A percentile compares a stretch with the other conserved stretches of the same genome.
phyloP scores from a whole-genome alignment of 805 yeast species.

The Phaffomyces thermotolerans region DNA sequence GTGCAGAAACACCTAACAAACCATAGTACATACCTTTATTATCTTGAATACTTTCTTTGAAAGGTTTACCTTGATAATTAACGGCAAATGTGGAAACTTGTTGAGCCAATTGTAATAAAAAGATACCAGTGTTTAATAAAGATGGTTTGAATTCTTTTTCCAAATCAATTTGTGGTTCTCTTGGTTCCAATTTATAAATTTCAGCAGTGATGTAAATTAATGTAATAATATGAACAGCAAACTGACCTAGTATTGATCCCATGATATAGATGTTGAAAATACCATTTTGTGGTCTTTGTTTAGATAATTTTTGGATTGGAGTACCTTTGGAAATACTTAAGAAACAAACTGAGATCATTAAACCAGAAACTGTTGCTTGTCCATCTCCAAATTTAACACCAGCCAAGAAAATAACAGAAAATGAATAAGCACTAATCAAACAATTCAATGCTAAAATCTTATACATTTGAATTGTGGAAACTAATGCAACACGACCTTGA shows the following conservation, averaged over 20 bases:
- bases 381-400: constrained; percentile 98
- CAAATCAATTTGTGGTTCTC: constrained; percentile 82
- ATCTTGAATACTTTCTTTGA: constrained; percentile 82
- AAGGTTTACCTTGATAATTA: constrained; percentile 95
- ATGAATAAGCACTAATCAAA: constrained; percentile 91
- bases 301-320: constrained; percentile 81
- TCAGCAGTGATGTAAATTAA: constrained; percentile 77
- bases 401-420: constrained; percentile 88
- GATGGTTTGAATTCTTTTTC: constrained; percentile 88
- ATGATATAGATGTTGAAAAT: constrained; percentile 91
- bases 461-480: constrained; percentile 97
- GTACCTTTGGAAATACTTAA: constrained; percentile 90
- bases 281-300: constrained; percentile 95
- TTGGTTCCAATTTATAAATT: constrained; percentile 84
- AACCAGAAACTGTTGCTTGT: constrained; percentile 95
- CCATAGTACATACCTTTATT: constrained; percentile 98
- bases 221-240: constrained; percentile 83
- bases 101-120: constrained; percentile 88
- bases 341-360: constrained; percentile 88
- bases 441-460: constrained; percentile 95
- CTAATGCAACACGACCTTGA: constrained; percentile 97
- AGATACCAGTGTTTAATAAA: constrained; percentile 91
- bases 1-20: constrained; percentile 77
- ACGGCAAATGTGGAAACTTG: constrained; percentile 97
- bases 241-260: constrained; percentile 97